A percentile compares a stretch with the other conserved stretches of the same genome.
Conservation (phyloP, 768 basidiomycete genomes). For the Thelephora aurantiotincta region DNA sequence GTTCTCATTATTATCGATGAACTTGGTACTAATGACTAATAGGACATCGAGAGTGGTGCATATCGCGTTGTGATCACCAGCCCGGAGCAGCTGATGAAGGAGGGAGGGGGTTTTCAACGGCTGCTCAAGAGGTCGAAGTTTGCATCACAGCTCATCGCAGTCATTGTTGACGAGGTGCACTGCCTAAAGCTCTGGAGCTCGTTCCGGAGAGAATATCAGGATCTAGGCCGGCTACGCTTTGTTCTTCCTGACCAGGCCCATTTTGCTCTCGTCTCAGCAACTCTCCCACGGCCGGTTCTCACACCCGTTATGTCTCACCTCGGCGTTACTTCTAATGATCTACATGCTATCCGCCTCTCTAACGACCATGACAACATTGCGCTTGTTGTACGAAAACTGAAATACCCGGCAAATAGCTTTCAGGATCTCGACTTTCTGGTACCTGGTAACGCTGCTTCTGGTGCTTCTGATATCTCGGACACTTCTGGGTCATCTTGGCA, state of each 20-base stretch:
- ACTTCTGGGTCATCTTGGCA: no score
- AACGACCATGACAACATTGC: slow-evolving; percentile 22
- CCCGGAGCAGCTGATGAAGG: slow-evolving; percentile 15
- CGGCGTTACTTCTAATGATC: slow-evolving; percentile 8
- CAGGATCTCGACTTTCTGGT: slow-evolving; percentile 12
- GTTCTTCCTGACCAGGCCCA: slow-evolving; percentile 17
- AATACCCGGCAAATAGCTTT: slow-evolving; percentile 4
- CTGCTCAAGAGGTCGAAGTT: slow-evolving; percentile 14
- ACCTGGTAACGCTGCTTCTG: no score
- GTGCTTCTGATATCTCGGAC: no score
- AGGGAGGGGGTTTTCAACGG: slow-evolving; percentile 9
- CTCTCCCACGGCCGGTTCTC: slow-evolving; percentile 15
- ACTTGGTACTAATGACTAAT: not conserved
- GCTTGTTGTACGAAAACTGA: slow-evolving; percentile 13
- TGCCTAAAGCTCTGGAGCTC: slow-evolving; percentile 24
- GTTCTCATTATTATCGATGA: not conserved
- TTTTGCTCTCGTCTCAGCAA: slow-evolving; percentile 21
- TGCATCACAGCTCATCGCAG: slow-evolving; percentile 11
- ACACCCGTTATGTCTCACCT: slow-evolving; percentile 12
- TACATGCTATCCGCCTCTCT: slow-evolving; percentile 8
- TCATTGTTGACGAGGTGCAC: slow-evolving; percentile 26
- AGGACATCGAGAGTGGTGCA: slow-evolving; percentile 14
- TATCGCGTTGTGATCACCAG: slow-evolving; percentile 16
- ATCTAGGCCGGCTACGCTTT: slow-evolving; percentile 13
- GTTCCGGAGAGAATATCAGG: slow-evolving; percentile 23